Evolutionary conservation across 306 rosid genomes (phyloP).

Genomic region (Fagus crenata): DNA sequence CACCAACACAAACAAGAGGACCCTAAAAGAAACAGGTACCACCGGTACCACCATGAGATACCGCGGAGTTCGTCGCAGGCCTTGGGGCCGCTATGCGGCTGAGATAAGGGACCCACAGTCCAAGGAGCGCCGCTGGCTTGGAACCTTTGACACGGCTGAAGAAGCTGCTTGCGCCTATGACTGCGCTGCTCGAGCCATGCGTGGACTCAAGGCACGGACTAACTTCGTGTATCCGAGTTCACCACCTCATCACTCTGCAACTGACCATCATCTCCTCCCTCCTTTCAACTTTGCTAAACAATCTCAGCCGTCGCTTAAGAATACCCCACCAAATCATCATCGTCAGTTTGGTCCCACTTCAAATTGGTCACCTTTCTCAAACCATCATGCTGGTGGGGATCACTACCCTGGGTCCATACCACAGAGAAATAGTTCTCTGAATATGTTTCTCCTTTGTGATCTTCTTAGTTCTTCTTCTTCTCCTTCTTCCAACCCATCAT

Average conservation of each 20-base stretch:
- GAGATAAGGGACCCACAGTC: slow-evolving; percentile 93
- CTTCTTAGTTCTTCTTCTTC: slow-evolving; percentile 30
- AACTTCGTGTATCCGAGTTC: slow-evolving; percentile 67
- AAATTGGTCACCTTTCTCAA: slow-evolving; percentile 27
- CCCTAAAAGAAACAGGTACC: slow-evolving; percentile 30
- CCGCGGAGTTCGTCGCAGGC: slow-evolving; percentile 95
- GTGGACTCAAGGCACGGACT: slow-evolving; percentile 85
- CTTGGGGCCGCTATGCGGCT: slow-evolving; percentile 98
- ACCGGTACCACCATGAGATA: slow-evolving; percentile 44
- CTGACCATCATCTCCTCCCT: slow-evolving; percentile 32
- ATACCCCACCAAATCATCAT: slow-evolving; percentile 13
- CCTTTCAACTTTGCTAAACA: slow-evolving; percentile 40
- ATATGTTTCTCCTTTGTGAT: slow-evolving; percentile 58
- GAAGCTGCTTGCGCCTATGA: slow-evolving; percentile 97
- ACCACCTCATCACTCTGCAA: slow-evolving; percentile 26
- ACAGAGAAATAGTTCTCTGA: slow-evolving; percentile 34
- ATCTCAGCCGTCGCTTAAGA: slow-evolving; percentile 14
- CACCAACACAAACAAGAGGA: slow-evolving; percentile 32
- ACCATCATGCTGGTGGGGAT: slow-evolving; percentile 13
- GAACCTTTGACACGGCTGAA: slow-evolving; percentile 96
- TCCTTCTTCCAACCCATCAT: slow-evolving; percentile 27
- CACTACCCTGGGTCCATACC: slow-evolving; percentile 6
- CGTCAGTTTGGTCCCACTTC: slow-evolving; percentile 29
- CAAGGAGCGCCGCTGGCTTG: slow-evolving; percentile 92
- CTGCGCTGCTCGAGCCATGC: slow-evolving; percentile 93